Conservation (phyloP, 2,329 filamentous ascomycete genomes). For the Diaporthe humulicola region DNA sequence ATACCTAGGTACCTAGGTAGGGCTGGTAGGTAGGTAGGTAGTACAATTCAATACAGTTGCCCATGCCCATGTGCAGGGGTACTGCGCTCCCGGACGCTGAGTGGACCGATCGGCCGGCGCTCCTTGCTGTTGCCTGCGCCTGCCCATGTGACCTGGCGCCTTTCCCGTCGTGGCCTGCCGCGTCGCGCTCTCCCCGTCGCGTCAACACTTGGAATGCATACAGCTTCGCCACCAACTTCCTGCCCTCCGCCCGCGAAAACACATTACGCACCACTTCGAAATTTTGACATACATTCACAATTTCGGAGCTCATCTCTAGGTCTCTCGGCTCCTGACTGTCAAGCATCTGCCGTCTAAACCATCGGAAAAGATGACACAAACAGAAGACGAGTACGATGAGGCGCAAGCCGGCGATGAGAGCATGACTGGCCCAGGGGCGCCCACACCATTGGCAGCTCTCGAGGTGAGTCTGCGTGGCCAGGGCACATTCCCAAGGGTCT, state of each 20-base stretch:
- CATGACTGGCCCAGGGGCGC: slow-evolving; percentile 88
- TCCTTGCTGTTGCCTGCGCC: neutral
- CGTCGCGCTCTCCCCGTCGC: slow-evolving; percentile 24
- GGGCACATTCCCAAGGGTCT: neutral
- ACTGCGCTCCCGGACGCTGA: neutral
- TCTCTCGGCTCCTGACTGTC: neutral
- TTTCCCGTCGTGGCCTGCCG: neutral
- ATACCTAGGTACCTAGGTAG: neutral
- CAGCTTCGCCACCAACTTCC: neutral
- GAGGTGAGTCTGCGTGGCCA: slow-evolving; percentile 72
- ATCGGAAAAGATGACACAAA: slow-evolving; percentile 57
- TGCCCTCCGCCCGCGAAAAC: neutral
- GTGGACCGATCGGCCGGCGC: neutral
- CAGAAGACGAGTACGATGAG: slow-evolving; percentile 78
- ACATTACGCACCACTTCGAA: neutral
- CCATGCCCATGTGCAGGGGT: slow-evolving; percentile 6
- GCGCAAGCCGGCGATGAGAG: slow-evolving; percentile 77
- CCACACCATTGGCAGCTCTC: slow-evolving; percentile 85
- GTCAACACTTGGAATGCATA: slow-evolving; percentile 30
- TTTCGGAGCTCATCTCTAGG: neutral
- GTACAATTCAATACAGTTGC: no score
- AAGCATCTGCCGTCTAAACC: neutral
- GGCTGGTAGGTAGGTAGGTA: no score
- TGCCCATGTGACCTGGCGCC: slow-evolving; percentile 34
- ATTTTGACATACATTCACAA: neutral